These are phyloP conservation scores for Colletotrichum tropicicola DNA, from an alignment of 2,329 filamentous ascomycete genomes.

Conservation along the genomic window DNA sequence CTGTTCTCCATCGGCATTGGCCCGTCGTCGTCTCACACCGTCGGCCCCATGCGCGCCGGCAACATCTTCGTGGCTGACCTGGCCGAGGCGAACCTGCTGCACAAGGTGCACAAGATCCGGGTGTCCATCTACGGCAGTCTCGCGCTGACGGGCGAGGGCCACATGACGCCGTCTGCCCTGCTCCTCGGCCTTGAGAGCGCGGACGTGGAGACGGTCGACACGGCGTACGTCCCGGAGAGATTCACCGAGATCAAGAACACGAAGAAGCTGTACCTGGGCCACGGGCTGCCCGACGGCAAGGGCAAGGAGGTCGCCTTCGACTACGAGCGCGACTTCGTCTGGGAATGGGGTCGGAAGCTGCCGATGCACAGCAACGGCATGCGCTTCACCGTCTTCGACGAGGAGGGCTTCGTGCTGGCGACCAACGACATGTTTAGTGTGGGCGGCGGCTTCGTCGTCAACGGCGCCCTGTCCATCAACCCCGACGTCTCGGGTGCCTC, in stretches of 20 bases:
- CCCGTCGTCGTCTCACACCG: conserved; percentile 60
- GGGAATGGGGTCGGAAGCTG: conserved; percentile 62
- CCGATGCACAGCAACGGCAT: conserved; percentile 61
- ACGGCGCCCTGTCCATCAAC: conserved; percentile 56
- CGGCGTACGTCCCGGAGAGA: conserved; percentile 54
- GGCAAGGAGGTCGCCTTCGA: conserved; percentile 58
- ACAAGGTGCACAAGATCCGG: conserved; percentile 55
- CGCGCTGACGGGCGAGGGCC: conserved; percentile 59
- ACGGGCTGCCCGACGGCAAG: conserved; percentile 46
- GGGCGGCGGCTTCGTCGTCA: conserved; percentile 61
- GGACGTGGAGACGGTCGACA: conserved; percentile 59
- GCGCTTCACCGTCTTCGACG: conserved; percentile 59
- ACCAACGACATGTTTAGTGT: conserved; percentile 62
- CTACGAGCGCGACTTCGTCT: conserved; percentile 57
- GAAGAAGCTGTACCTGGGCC: conserved; percentile 54
- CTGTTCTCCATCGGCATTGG: conserved; percentile 62
- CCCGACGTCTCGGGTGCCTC: conserved; percentile 33
- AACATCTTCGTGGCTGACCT: conserved; percentile 61
- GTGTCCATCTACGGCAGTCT: conserved; percentile 59
- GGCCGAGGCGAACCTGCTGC: conserved; percentile 53
- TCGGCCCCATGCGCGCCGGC: conserved; percentile 60
- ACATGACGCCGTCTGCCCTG: conserved; percentile 60
- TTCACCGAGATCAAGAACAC: conserved; percentile 55
- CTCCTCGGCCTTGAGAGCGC: conserved; percentile 59
- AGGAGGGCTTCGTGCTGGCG: conserved; percentile 54